phyloP scores from a whole-genome alignment of 2,329 filamentous ascomycete species.

The Stachybotrys chartarum region DNA sequence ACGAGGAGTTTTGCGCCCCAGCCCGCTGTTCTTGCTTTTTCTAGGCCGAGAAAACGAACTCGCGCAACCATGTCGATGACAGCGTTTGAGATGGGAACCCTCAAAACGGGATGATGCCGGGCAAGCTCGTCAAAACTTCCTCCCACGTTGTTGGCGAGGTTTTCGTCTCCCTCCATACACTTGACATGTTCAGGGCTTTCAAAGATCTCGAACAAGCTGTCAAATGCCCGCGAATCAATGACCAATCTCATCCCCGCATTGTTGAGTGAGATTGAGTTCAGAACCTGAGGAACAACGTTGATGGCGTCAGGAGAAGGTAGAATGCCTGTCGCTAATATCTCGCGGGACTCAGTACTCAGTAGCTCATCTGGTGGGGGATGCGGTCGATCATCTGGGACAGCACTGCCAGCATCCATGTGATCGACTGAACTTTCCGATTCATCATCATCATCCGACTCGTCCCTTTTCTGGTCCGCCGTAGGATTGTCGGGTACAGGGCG shows the following conservation, averaged over 20 bases:
- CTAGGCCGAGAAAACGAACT: conserved; percentile 66
- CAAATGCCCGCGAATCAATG: conserved; percentile 71
- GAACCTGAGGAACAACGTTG: conserved; percentile 73
- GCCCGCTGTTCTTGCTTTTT: conserved; percentile 59
- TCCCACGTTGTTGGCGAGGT: conserved; percentile 67
- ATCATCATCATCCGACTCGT: conserved; percentile 22
- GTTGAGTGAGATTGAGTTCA: conserved; percentile 92
- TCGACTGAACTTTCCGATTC: conserved; percentile 30
- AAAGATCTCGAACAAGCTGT: conserved; percentile 93
- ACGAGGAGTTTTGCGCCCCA: conserved; percentile 76
- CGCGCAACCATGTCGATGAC: conserved; percentile 83
- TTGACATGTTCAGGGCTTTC: conserved; percentile 86
- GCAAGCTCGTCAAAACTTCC: conserved; percentile 88
- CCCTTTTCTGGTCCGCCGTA: conserved; percentile 19
- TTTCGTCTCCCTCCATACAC: conserved; percentile 67
- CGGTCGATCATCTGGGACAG: conserved; percentile 30
- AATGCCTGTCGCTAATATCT: conserved; percentile 60
- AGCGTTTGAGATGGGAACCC: conserved; percentile 73
- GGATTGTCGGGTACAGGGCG: conserved; percentile 29
- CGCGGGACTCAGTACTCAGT: conserved; percentile 36
- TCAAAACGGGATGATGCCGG: conserved; percentile 82
- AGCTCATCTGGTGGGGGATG: conserved; percentile 47
- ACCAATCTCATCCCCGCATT: conserved; percentile 82
- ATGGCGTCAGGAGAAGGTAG: conserved; percentile 86
- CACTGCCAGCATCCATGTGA: conserved; percentile 22